Base-by-base conservation (phyloP, 2,329 filamentous ascomycete species). In the Colletotrichum spaethianum region DNA sequence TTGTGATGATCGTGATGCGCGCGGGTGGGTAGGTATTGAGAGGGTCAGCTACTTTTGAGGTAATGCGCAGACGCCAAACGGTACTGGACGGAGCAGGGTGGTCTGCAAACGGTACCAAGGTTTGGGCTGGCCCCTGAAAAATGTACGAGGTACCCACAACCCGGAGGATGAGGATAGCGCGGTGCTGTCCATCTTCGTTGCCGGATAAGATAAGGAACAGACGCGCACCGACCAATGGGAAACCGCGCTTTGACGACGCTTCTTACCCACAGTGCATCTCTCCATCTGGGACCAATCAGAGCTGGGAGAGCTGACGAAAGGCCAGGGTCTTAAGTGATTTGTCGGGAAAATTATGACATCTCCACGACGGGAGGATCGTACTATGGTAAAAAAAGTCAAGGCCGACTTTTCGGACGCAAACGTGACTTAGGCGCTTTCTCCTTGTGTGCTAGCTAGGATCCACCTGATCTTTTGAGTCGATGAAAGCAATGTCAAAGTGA, bases 31-130 rank as follows among this genome's bases (percentile, higher is more conserved):
- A 55, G 50, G 66, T 63, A 53, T 63, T 63, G 63, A 57, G 61
- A 65, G 42, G 50, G 40, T 62, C 26, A 52, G 55, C 46, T 61
- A 55, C 23, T 26, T 31, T 18, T 38, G 55, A 52, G 55, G 7
- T 26, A 26, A 28, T 66, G 57, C 69, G 69, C 69, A 44, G 42
- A 63, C 42, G 57, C 69, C 57, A 44, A 62, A 60, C 61, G 48
- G 68, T 71, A 31, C 68, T 71, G 40, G 46, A 63, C 68, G 63
- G 57, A 71, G 68, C 63, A 71, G 57, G 64, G 68, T 71, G 33
- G 57, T 33, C 31, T 56, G 64, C 36, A 68, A 53, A 56, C 56
- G 36, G 48, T 11, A 42, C 36, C 40, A 60, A 12, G 26, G 44
- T 63, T 53, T 48, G n/a, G 68, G 60, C 44, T 20, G 66, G 40